These are phyloP conservation scores for Cladosporium velox DNA, from an alignment of 2,329 filamentous ascomycete genomes.

Conservation along the genomic window DNA sequence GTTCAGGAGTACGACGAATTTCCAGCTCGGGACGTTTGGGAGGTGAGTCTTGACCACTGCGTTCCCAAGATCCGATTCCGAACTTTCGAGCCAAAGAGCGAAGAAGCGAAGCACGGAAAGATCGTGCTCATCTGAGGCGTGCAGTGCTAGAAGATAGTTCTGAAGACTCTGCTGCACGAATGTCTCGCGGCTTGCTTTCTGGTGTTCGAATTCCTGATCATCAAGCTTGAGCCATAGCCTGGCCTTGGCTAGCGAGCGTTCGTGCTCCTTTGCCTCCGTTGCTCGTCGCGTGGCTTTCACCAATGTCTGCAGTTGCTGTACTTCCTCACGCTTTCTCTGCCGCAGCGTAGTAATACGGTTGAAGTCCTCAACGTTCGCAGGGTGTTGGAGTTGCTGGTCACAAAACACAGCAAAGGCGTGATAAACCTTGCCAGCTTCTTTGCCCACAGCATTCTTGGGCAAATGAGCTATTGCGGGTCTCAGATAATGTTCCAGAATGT, in stretches of 20 bases:
- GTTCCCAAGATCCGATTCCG: conserved; percentile 75
- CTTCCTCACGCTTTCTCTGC: conserved; percentile 78
- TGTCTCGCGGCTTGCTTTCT: conserved; percentile 73
- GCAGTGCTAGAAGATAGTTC: conserved; percentile 85
- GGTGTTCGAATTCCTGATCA: conserved; percentile 77
- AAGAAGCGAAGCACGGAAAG: conserved; percentile 90
- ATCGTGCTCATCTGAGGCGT: conserved; percentile 83
- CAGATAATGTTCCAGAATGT: conserved; percentile 84
- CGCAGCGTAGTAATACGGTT: conserved; percentile 76
- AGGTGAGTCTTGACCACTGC: conserved; percentile 72
- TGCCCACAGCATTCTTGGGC: conserved; percentile 65
- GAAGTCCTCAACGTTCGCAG: conserved; percentile 81
- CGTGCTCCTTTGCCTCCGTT: conserved; percentile 55
- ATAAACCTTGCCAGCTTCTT: conserved; percentile 82
- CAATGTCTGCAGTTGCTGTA: conserved; percentile 69
- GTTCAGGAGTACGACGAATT: conserved; percentile 92
- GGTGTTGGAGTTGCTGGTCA: conserved; percentile 87
- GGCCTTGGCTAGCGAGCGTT: conserved; percentile 68
- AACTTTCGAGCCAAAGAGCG: conserved; percentile 88
- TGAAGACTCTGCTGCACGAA: conserved; percentile 88
- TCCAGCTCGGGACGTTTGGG: conserved; percentile 76
- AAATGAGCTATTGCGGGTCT: conserved; percentile 81
- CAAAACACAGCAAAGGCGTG: conserved; percentile 96
- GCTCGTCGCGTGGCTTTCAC: conserved; percentile 47
- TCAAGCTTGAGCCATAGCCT: conserved; percentile 89